Percentiles rank a stretch among this genome's conserved stretches.
These are phyloP conservation scores for Fragaria vesca DNA, from an alignment of 306 rosid genomes.

Conservation along the genomic window DNA sequence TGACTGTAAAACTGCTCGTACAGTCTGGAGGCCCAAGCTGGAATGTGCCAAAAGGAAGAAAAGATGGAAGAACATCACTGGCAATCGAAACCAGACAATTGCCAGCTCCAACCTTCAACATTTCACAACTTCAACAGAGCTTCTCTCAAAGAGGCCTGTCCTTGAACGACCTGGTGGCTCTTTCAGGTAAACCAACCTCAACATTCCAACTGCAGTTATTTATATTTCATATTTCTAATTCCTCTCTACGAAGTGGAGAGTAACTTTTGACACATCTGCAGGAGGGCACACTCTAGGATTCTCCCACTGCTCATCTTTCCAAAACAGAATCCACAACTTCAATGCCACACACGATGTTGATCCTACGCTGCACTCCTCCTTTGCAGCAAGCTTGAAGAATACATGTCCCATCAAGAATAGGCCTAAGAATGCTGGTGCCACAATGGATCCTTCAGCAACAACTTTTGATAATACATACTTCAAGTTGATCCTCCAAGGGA, in stretches of 20 bases:
- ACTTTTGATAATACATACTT: conserved; percentile 47
- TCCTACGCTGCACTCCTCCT: conserved; percentile 49
- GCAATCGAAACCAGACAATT: conserved; percentile 67
- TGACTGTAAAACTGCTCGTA: conserved; percentile 12
- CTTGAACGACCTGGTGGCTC: conserved; percentile 52
- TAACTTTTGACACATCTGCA: conserved; percentile 32
- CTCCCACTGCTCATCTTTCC: conserved; percentile 74
- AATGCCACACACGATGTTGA: conserved; percentile 53
- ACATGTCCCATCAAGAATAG: conserved; percentile 36
- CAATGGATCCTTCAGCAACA: conserved; percentile 43
- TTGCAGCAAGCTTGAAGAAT: conserved; percentile 41
- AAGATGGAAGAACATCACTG: conserved; percentile 71
- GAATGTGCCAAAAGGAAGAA: conserved; percentile 62
- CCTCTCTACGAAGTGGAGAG: not conserved
- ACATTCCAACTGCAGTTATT: not conserved
- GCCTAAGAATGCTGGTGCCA: conserved; percentile 36
- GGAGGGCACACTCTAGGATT: conserved; percentile 95
- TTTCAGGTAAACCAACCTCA: conserved; percentile 39
- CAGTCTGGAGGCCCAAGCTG: conserved; percentile 91
- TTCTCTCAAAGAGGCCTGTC: conserved; percentile 52
- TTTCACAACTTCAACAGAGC: conserved; percentile 51
- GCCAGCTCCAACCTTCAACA: conserved; percentile 78
- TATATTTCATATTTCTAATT: not conserved
- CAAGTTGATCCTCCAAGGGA: conserved; percentile 39
- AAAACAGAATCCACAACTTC: conserved; percentile 56